A percentile compares a stretch with the other conserved stretches of the same genome.
Evolutionary conservation across 1,284 basidiomycete genomes (phyloP).

Genomic region (Leccinum pallidistipes): DNA sequence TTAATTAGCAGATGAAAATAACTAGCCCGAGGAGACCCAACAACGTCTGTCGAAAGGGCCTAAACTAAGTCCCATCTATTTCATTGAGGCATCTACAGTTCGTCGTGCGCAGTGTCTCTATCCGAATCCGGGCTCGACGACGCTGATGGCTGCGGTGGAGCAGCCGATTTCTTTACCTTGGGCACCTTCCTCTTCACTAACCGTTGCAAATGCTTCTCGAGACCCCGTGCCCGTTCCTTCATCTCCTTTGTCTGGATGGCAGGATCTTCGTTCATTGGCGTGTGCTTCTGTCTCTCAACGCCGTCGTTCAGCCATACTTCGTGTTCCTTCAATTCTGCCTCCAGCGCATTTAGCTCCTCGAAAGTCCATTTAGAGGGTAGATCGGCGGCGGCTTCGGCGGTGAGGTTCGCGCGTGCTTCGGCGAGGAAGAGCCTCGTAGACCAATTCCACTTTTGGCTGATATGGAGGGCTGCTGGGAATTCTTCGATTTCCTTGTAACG

Average conservation of each 20-base stretch:
- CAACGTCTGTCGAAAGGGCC: background rate
- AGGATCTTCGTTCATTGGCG: slow-evolving; percentile 76
- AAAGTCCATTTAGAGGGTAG: slow-evolving; percentile 75
- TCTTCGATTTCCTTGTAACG: slow-evolving; percentile 86
- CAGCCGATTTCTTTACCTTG: slow-evolving; percentile 45
- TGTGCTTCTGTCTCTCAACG: slow-evolving; percentile 77
- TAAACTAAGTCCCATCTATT: slow-evolving; percentile 9
- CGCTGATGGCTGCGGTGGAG: slow-evolving; percentile 15
- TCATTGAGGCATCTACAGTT: slow-evolving; percentile 25
- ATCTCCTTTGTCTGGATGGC: slow-evolving; percentile 81
- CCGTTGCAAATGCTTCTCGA: slow-evolving; percentile 74
- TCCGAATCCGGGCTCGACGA: slow-evolving; percentile 22
- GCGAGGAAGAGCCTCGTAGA: slow-evolving; percentile 77
- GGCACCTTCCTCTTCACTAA: slow-evolving; percentile 67
- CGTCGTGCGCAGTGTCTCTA: slow-evolving; percentile 29
- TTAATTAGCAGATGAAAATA: background rate
- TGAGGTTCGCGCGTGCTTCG: slow-evolving; percentile 75
- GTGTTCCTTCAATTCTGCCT: slow-evolving; percentile 73
- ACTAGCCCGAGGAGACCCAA: background rate
- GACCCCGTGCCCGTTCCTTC: slow-evolving; percentile 73
- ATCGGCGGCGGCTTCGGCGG: slow-evolving; percentile 53
- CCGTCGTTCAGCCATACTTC: slow-evolving; percentile 78
- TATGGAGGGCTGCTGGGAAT: slow-evolving; percentile 72
- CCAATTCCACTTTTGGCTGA: slow-evolving; percentile 82
- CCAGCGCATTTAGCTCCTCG: slow-evolving; percentile 78